Base-by-base conservation (phyloP, 257 asterid genomes). In the Oldenlandia corymbosa region DNA sequence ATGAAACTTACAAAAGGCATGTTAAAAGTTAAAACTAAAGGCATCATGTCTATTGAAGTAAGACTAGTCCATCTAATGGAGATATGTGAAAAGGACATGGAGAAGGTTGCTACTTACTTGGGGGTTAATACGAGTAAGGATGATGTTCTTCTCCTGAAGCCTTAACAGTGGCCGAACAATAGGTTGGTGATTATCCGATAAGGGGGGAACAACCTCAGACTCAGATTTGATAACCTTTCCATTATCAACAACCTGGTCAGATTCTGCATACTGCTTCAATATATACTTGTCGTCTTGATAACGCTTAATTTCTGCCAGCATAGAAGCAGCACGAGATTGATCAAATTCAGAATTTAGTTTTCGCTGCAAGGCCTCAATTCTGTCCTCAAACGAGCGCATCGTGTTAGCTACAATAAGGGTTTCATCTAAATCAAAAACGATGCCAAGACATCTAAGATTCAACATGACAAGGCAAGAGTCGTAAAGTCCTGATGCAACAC, bases 341-440 rank as follows among this genome's bases (percentile, higher is more conserved):
- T 89, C 99, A 73, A 82, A 28, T 74, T 89, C 99, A 0, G 80
- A 72, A 71, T 71, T 85, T 57, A 89, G 65, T 76, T 85, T 92
- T 62, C 95, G 82, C 79, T 82, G 96, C 82, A 92, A 69, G 48
- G 89, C 86, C 66, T 87, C 97, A 68, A 92, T 92, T 56, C 81
- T 87, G 64, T 92, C 99, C 80, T 92, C 99, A 74, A 92, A 92
- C 7, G 99, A 92, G 12, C 97, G 88, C 95, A 92, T 79, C 57
- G 99, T 92, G 73, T 92, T 91, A 61, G 98, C 96, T 37, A 91
- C 98, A 60, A 88, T 75, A 47, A 92, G 95, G n/a, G 99, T 92
- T 81, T 92, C 99, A 62, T 92, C 99, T 55, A 92, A 96, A 83
- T 92, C 99, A 78, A 92, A 92, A 42, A 92, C 97, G 50, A 92